Conservation (phyloP, 202 grass and related monocot genomes). For the Dendrocalamus latiflorus region DNA sequence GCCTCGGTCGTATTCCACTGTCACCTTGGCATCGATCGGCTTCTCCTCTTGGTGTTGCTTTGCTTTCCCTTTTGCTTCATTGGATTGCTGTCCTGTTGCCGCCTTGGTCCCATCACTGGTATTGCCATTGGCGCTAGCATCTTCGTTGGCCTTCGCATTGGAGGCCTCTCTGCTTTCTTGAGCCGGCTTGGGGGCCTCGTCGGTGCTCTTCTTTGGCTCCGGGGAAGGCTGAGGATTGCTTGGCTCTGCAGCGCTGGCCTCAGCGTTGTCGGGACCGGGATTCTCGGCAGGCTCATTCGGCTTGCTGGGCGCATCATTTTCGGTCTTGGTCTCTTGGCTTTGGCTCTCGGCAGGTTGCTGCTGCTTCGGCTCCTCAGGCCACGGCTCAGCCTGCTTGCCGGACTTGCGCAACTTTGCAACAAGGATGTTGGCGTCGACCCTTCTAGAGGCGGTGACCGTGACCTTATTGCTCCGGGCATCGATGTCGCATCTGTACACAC, state of each 20-base stretch:
- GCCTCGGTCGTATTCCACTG: conserved; percentile 22
- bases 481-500: conserved; percentile 60
- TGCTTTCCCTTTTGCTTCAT: conserved; percentile 32
- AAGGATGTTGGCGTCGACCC: conserved; percentile 45
- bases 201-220: conserved; percentile 21
- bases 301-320: conserved; percentile 31
- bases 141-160: background rate
- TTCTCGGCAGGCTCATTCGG: conserved; percentile 37
- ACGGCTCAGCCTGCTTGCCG: conserved; percentile 62
- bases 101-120: background rate
- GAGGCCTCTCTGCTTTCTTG: conserved; percentile 18
- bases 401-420: conserved; percentile 70
- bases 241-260: conserved; percentile 11
- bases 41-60: conserved; percentile 26
- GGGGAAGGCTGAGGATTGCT: conserved; percentile 27
- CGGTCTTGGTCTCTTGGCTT: conserved; percentile 32
- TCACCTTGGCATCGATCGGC: conserved; percentile 33
- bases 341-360: conserved; percentile 31
- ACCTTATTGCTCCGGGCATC: conserved; percentile 75
- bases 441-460: conserved; percentile 35
- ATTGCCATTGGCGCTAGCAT: background rate
- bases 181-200: background rate
- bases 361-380: conserved; percentile 40
- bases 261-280: conserved; percentile 2
- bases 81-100: background rate